Evolutionary conservation across 176 grass and related monocot species (phyloP).

Genomic region (Cymbopogon citratus): DNA sequence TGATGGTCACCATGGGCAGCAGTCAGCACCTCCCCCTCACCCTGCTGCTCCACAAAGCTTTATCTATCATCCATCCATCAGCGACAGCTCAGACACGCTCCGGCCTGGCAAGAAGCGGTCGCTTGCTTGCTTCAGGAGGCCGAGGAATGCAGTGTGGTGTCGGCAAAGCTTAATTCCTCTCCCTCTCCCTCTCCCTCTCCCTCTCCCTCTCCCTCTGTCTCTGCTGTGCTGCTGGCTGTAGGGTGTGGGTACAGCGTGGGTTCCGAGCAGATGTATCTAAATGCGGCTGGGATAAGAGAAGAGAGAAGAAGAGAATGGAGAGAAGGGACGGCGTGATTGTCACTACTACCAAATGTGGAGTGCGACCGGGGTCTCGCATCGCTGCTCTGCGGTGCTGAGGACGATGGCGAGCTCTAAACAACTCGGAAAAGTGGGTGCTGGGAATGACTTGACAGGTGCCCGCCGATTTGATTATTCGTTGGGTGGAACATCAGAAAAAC

Average conservation of each 20-base stretch:
- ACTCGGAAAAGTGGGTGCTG: neutral
- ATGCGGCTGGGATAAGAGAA: neutral
- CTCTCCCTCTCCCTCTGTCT: neutral
- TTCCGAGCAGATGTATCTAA: neutral
- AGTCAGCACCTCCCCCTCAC: neutral
- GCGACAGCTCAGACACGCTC: conserved; percentile 9
- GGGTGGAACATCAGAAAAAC: conserved; percentile 1
- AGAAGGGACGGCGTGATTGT: conserved; percentile 1
- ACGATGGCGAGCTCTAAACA: conserved; percentile 17
- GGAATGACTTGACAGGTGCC: neutral
- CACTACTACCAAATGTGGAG: conserved; percentile 11
- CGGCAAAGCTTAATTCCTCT: conserved; percentile 35
- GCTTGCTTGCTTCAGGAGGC: conserved; percentile 24
- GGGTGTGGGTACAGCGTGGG: neutral
- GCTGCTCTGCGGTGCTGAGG: neutral
- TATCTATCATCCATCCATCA: neutral
- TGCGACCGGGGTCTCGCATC: neutral
- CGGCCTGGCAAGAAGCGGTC: neutral
- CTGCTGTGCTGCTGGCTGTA: neutral
- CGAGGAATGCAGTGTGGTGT: conserved; percentile 43
- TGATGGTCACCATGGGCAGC: conserved; percentile 18
- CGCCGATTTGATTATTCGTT: neutral
- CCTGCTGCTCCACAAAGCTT: neutral
- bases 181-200: too few relatives aligned
- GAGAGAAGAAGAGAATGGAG: neutral